Evolutionary conservation across 2,329 filamentous ascomycete species (phyloP), one percentile per base, ranked within the genome.

Genomic region (Venturia carpophila): DNA sequence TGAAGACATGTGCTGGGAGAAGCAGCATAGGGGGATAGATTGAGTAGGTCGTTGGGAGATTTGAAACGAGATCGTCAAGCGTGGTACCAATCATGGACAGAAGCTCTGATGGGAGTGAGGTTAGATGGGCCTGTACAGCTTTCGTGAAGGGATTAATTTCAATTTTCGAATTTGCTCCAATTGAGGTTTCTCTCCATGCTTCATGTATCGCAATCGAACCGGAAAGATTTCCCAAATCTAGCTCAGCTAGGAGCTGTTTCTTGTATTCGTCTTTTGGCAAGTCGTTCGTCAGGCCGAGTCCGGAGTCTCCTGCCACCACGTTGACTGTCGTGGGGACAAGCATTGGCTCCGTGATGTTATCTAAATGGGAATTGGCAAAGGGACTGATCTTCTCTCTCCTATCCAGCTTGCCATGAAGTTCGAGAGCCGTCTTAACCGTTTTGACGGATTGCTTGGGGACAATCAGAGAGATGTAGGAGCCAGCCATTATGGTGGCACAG

Each of bases 1-100:
- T 65, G 68, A 84, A 78, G 27, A 80, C 75, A 67, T 79, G 77
- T 27, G 77, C 68, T 0, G 83, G 80, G 1, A 87, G 77, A 9
- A 87, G 79, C 6, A 87, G 77, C 69, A 87, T 78, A 2, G 82
- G 80, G 6, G 77, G 77, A 72, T 87, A 86, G 55, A 84, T 71
- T 3, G 81, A 82, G 73, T 83, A 87, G 4, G 75, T 72, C 34
- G 73, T 72, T 56, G 77, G 71, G 65, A 76, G 60, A 10, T 39
- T 49, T n/a, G 47, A 21, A 30, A 62, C 17, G 10, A 60, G 45
- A 15, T 10, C 1, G 24, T 60, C 56, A 27, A 62, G 39, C 21
- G 55, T 52, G 27, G 34, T 15, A 11, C 21, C 17, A 13, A 64
- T 24, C 4, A 41, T n/a, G 45, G 27, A 39, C 13, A 62, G n/a